Conservation (phyloP, 163 green algal genomes). For the Prototheca wickerhamii region DNA sequence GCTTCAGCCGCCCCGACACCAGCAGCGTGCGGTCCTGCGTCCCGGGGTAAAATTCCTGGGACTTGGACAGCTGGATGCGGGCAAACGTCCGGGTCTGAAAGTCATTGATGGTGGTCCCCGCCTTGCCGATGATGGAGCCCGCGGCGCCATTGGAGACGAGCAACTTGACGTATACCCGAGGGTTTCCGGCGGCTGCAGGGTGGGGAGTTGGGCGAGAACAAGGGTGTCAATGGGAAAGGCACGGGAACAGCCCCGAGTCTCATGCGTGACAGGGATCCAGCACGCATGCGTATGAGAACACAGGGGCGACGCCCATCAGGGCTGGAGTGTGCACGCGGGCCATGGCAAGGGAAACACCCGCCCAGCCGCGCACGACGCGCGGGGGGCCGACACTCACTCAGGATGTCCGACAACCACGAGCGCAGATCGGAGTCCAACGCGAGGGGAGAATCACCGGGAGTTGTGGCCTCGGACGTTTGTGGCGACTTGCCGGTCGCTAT, state of each 20-base stretch:
- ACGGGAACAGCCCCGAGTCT: too few species aligned
- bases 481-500: not conserved
- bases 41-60: slow-evolving; percentile 68
- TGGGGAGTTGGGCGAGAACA: not conserved
- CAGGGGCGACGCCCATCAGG: not conserved
- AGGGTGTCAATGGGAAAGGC: not conserved
- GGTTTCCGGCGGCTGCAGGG: slow-evolving; percentile 2
- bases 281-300: not conserved
- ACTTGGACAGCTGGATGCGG: slow-evolving; percentile 64
- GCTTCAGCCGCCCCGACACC: slow-evolving; percentile 49
- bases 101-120: slow-evolving; percentile 55
- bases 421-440: slow-evolving; percentile 5
- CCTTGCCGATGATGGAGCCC: slow-evolving; percentile 71
- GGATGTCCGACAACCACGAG: slow-evolving; percentile 8
- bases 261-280: not conserved
- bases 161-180: slow-evolving; percentile 43
- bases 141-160: slow-evolving; percentile 61
- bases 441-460: slow-evolving; percentile 10
- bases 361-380: not conserved
- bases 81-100: slow-evolving; percentile 55
- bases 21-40: slow-evolving; percentile 68
- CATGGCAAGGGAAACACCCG: not conserved
- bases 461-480: slow-evolving; percentile 8
- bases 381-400: not conserved
- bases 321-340: not conserved